These are phyloP conservation scores for Cudoniella acicularis DNA, from an alignment of 495 filamentous ascomycete species.

Conservation along the genomic window DNA sequence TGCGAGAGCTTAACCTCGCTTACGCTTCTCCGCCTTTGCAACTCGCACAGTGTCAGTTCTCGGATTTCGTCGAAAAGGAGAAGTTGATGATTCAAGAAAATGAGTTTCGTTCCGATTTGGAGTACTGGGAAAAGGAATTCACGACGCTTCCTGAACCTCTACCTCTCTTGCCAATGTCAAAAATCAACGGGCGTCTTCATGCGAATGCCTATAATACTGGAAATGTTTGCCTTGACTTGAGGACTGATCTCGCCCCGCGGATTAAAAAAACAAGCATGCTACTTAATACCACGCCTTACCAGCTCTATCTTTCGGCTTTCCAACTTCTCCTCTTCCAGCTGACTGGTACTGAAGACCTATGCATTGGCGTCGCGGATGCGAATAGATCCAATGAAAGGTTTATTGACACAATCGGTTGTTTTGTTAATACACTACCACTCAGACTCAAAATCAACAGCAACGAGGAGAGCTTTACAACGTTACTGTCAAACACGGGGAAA, in stretches of 20 bases:
- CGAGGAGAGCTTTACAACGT: constrained; percentile 11
- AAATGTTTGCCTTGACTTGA: not conserved
- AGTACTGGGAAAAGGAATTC: constrained; percentile 37
- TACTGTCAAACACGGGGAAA: not conserved
- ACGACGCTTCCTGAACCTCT: constrained; percentile 25
- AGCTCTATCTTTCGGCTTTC: constrained; percentile 30
- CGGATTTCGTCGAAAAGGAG: constrained; percentile 19
- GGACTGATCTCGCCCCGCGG: not conserved
- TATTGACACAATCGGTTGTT: constrained; percentile 20
- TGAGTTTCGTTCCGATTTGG: constrained; percentile 29
- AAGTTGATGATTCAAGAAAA: not conserved
- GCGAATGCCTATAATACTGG: too few species aligned
- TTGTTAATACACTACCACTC: constrained; percentile 25
- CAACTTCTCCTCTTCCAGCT: constrained; percentile 20
- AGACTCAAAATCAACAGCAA: constrained; percentile 6
- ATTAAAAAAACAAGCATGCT: constrained; percentile 10
- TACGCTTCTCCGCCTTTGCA: too few species aligned
- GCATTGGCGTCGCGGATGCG: constrained; percentile 42
- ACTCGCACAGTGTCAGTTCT: too few species aligned
- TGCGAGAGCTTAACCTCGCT: constrained; percentile 34
- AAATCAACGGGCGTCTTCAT: not conserved
- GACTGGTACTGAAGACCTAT: constrained; percentile 29
- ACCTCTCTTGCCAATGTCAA: constrained; percentile 32
- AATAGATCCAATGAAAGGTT: constrained; percentile 21
- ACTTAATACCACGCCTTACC: constrained; percentile 19